A percentile compares a stretch with the other conserved stretches of the same genome.
phyloP scores from a whole-genome alignment of 352 stramenopile species.

The Blastocystis sp. region DNA sequence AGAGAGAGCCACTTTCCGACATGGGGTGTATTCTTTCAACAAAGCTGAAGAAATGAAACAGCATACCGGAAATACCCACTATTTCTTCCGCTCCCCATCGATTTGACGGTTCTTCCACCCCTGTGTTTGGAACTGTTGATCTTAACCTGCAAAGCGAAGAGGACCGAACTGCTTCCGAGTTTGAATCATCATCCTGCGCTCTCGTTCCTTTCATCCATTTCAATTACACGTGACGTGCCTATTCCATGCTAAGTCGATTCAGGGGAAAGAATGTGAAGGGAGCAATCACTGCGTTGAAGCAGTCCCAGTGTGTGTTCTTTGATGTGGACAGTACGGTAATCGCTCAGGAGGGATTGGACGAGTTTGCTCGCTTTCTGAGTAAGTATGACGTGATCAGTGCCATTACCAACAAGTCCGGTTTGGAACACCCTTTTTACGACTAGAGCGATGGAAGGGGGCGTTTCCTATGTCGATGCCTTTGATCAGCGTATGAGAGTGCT shows the following conservation, averaged over 20 bases:
- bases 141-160: not conserved
- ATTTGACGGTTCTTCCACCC: not conserved
- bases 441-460: conserved; percentile 58
- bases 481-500: conserved; percentile 40
- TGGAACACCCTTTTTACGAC: not conserved
- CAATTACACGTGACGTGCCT: too few relatives aligned
- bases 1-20: not conserved
- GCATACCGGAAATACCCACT: not conserved
- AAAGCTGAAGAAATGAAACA: conserved; percentile 23
- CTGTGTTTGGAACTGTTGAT: not conserved
- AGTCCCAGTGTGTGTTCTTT: conserved; percentile 47
- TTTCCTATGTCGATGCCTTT: conserved; percentile 53
- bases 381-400: conserved; percentile 32
- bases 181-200: too few relatives aligned
- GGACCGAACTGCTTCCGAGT: too few relatives aligned
- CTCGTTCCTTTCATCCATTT: too few relatives aligned
- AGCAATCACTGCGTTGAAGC: conserved; percentile 21
- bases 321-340: conserved; percentile 67
- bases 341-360: conserved; percentile 57
- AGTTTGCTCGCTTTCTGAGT: conserved; percentile 49
- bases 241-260: not conserved
- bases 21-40: not conserved
- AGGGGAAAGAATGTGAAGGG: conserved; percentile 9
- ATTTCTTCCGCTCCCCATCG: not conserved
- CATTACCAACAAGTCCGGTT: conserved; percentile 51